Base-by-base conservation (phyloP, 805 yeast species). In the Candida patagonica region DNA sequence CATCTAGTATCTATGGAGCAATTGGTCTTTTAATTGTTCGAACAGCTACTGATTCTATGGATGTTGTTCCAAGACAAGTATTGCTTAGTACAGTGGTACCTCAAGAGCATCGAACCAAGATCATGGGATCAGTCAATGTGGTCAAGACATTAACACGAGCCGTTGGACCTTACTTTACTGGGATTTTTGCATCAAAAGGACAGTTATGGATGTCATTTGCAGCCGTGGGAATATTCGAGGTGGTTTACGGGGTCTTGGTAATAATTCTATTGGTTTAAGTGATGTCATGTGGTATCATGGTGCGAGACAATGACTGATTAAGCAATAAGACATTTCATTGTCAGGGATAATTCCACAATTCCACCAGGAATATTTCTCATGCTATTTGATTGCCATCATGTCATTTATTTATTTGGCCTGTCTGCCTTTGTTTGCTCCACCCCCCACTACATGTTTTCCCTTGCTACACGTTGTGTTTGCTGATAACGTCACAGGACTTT, bases 41-140 rank as follows among this genome's bases (percentile, higher is more conserved):
- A 47, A 77, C 76, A 43, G 62, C 78, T 2, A 74, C 85, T 0
- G 67, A 78, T 2, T 75, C 88, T 1, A 85, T 87, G 88, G 96
- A 87, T 56, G 95, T 86, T 22, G 92, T 86, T 2, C 95, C 96
- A 5, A 72, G 96, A 38, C 95, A 86, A 60, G 74, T 86, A 6
- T 65, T 87, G 30, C 60, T 87, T 37, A 78, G 94, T 0, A 69
- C 82, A 2, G 64, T 85, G 16, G 75, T 87, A 29, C 67, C 70
- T 12, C 69, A 71, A 9, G 59, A 66, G 8, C 92, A 84, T 36
- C 63, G 88, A 35, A 77, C 94, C 2, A 73, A 68, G 49, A 87
- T 81, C 1, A 70, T 87, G 76, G 96, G 96, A 1, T 66, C 82
- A 1, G 95, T 87, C 7, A 87, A 86, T 53, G 77, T 87, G 27